Percentiles rank a stretch among this genome's conserved stretches.
phyloP scores from a whole-genome alignment of 2,329 filamentous ascomycete genomes.

The Calonectria fujianensis region DNA sequence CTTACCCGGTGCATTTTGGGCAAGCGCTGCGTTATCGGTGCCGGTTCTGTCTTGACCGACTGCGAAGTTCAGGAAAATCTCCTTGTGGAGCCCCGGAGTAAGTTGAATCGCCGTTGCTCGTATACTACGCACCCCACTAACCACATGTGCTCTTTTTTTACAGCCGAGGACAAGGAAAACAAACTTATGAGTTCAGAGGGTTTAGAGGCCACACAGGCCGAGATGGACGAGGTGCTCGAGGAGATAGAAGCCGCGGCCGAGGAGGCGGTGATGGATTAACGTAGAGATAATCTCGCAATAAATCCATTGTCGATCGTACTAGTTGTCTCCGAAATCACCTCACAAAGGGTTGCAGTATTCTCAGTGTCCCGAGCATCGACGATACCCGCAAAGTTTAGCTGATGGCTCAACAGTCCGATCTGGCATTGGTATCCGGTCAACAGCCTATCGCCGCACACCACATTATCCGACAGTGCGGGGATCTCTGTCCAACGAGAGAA shows the following conservation, averaged over 20 bases:
- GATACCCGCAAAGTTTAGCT: constrained; percentile 5
- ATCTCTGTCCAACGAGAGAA: constrained; percentile 10
- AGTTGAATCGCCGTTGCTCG: constrained; percentile 59
- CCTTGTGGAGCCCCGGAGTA: constrained; percentile 86
- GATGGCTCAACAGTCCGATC: constrained; percentile 11
- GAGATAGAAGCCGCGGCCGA: constrained; percentile 61
- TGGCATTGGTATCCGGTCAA: constrained; percentile 13
- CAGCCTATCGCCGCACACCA: constrained; percentile 34
- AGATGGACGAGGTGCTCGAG: constrained; percentile 73
- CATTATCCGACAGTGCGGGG: constrained; percentile 18
- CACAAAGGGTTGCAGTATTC: constrained; percentile 22
- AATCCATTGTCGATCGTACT: constrained; percentile 4
- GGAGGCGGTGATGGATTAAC: constrained; percentile 52
- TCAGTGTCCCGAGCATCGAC: constrained; percentile 14
- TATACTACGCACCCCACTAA: constrained; percentile 39
- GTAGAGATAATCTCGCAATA: constrained; percentile 20
- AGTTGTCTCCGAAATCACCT: constrained; percentile 22
- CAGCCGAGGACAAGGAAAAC: constrained; percentile 80
- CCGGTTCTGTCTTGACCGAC: constrained; percentile 85
- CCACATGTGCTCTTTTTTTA: constrained; percentile 36
- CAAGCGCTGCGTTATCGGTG: constrained; percentile 87
- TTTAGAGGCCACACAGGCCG: constrained; percentile 78
- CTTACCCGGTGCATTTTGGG: constrained; percentile 93
- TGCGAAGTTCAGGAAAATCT: constrained; percentile 96
- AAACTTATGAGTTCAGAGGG: constrained; percentile 81